Base-by-base conservation (phyloP, 1,284 basidiomycete species). In the Irpex sp. region DNA sequence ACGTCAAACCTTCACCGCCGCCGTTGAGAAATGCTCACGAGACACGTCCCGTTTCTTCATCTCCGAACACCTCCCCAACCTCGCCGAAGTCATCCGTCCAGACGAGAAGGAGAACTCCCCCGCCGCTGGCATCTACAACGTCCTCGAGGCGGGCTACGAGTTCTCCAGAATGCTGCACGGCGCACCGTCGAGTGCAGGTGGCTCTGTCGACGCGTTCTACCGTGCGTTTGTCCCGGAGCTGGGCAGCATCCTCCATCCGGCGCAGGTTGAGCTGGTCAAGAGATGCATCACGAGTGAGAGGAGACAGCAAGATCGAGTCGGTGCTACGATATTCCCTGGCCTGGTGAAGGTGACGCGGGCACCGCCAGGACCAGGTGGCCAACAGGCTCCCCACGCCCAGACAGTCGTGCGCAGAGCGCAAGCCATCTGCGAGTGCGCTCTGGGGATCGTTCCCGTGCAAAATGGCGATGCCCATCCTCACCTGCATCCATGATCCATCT, bases 101-200 rank as follows among this genome's bases (percentile, higher is more conserved):
- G 68, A 68, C 6, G 60, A 65, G 46, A 63, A 66, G n/a, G 67
- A 78, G 56, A 77, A 77, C 39, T 76, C 75, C 57, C 69, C 79
- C 11, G 74, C 76, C 9, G 74, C 77, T 51, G 78, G 79, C 11
- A 81, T 83, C 8, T 69, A 77, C 31, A 75, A 80, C 1, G 83
- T 93, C 64, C 79, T 93, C 65, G 84, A 89, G 55, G 80, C 84
- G 8, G 91, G 88, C 0, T 87, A 90, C 71, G 73, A 81, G 21
- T 93, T 93, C 75, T 90, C 89, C 50, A 85, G 90, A 65, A 93
- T 93, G 90, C 80, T 93, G 17, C 92, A 94, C 69, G 83, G 88
- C 49, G 83, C 88, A 6, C 80, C 79, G n/a, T 81, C 86, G 3
- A 77, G 78, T 36, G 78, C 85, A 0, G 86, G 83, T 5, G 74